Evolutionary conservation across 768 basidiomycete genomes (phyloP).

Genomic region (Phaeotremella skinneri): DNA sequence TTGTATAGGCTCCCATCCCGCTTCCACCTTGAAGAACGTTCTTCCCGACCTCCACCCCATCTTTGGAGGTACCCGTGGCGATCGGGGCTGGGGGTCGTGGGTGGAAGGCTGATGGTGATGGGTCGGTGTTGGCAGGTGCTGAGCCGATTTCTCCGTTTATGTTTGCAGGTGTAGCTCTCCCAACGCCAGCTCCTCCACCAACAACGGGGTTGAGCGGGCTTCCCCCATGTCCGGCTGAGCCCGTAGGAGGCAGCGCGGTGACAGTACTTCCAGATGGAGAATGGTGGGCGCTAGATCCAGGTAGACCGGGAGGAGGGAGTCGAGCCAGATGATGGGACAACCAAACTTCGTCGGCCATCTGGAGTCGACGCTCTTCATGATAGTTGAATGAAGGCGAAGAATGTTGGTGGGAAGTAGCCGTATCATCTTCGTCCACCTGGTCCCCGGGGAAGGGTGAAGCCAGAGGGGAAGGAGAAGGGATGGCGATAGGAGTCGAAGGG

Average conservation of each 20-base stretch:
- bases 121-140: background rate
- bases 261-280: background rate
- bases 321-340: constrained; percentile 47
- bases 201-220: background rate
- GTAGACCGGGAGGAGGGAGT: constrained; percentile 29
- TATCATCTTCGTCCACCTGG: background rate
- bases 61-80: background rate
- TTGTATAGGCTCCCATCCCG: background rate
- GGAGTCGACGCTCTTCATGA: constrained; percentile 49
- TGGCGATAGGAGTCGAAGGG: constrained; percentile 5
- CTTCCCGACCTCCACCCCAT: constrained; percentile 9
- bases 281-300: constrained; percentile 5
- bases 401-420: background rate
- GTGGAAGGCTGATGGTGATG: constrained; percentile 23
- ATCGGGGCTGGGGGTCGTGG: background rate
- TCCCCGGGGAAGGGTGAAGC: background rate
- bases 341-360: constrained; percentile 48
- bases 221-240: background rate
- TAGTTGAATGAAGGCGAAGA: constrained; percentile 51
- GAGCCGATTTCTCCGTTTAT: background rate
- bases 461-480: constrained; percentile 10
- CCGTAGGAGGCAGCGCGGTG: background rate
- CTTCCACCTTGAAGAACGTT: constrained; percentile 9
- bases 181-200: background rate
- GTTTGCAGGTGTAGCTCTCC: background rate